phyloP scores from a whole-genome alignment of 495 filamentous ascomycete genomes.

The Trichoderma asperelloides region DNA sequence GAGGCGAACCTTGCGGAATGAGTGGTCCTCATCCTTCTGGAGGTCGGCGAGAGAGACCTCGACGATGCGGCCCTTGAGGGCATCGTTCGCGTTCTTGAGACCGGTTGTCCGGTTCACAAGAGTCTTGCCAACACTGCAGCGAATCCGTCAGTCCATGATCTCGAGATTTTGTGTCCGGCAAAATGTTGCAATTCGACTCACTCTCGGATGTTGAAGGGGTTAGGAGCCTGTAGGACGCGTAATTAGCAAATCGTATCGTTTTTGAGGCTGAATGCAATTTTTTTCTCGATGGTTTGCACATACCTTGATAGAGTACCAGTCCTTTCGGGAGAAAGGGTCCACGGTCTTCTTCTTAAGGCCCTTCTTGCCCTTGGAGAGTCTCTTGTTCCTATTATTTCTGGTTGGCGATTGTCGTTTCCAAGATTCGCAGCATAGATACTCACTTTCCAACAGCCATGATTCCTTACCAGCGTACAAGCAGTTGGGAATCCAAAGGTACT shows the following conservation, averaged over 20 bases:
- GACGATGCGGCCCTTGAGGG: conserved; percentile 95
- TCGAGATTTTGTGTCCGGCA: not conserved
- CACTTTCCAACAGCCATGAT: conserved; percentile 91
- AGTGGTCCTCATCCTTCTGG: conserved; percentile 98
- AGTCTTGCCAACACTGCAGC: conserved; percentile 87
- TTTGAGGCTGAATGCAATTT: not conserved
- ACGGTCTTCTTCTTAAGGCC: conserved; percentile 98
- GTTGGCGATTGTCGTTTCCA: conserved; percentile 39
- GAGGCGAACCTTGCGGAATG: conserved; percentile 99
- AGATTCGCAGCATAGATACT: conserved; percentile 29
- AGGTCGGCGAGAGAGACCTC: conserved; percentile 98
- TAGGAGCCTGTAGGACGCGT: conserved; percentile 60
- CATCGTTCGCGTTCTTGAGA: conserved; percentile 99
- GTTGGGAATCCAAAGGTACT: conserved; percentile 9
- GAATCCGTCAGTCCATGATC: conserved; percentile 11
- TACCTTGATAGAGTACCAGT: conserved; percentile 98
- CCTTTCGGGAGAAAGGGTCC: conserved; percentile 96
- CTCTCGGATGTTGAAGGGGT: conserved; percentile 93
- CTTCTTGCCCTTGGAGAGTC: conserved; percentile 99
- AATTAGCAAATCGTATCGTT: conserved; percentile 18
- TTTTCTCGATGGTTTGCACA: conserved; percentile 14
- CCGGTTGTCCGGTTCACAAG: conserved; percentile 98
- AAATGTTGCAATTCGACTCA: conserved; percentile 44
- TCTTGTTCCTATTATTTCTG: conserved; percentile 79
- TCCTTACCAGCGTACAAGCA: conserved; percentile 27